A percentile compares a stretch with the other conserved stretches of the same genome.
phyloP scores from a whole-genome alignment of 257 asterid genomes.

The Cordia subcordata region DNA sequence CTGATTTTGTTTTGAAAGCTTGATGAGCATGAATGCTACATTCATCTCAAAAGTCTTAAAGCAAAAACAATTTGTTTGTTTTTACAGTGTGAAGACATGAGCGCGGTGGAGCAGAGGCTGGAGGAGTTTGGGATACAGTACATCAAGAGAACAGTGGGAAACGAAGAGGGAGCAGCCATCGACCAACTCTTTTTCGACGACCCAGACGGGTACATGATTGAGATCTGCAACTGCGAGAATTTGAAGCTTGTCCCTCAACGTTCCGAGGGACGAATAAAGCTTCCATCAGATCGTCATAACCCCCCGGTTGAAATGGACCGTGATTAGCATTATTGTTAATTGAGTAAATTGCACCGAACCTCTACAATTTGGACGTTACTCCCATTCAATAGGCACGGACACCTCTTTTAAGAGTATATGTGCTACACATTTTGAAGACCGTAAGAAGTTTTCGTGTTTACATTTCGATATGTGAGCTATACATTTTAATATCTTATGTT shows the following conservation, averaged over 20 bases:
- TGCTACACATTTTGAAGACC: too few species aligned
- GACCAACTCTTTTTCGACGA: constrained; percentile 74
- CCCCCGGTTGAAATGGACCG: constrained; percentile 39
- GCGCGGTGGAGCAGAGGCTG: constrained; percentile 49
- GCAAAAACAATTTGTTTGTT: background rate
- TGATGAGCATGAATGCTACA: background rate
- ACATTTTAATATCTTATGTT: too few species aligned
- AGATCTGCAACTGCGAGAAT: constrained; percentile 75
- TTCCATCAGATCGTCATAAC: constrained; percentile 47
- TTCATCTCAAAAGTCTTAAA: background rate
- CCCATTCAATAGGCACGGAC: too few species aligned
- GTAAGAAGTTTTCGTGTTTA: too few species aligned
- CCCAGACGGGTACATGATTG: constrained; percentile 79
- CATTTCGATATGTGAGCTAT: too few species aligned
- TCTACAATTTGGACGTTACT: too few species aligned
- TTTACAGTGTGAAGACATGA: constrained; percentile 59
- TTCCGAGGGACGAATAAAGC: constrained; percentile 43
- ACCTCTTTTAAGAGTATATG: too few species aligned
- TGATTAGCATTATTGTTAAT: background rate
- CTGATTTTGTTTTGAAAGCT: background rate
- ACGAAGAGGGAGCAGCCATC: constrained; percentile 32
- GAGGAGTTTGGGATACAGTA: constrained; percentile 33
- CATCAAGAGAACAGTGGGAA: constrained; percentile 56
- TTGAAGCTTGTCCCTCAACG: constrained; percentile 50
- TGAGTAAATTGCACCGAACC: too few species aligned